Evolutionary conservation across 176 grass and related monocot species (phyloP), one percentile per base, ranked within the genome.

Genomic region (Avena eriantha): DNA sequence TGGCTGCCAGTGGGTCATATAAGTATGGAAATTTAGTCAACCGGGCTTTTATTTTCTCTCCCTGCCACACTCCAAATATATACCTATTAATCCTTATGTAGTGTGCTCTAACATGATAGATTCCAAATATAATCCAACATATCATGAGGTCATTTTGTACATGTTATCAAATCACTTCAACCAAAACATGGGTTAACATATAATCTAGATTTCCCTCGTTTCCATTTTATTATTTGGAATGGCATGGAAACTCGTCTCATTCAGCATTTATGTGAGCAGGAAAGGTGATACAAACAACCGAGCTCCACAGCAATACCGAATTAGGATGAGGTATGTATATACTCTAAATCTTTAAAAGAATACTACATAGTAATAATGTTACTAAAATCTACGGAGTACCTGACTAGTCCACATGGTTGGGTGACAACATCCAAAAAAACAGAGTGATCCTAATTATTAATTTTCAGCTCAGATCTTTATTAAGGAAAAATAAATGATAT

Each of bases 241-340:
- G 41, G 12, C 73, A 53, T 19, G 3, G 10, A 33, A 53, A 53
- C 48, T 10, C 16, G 16, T 10, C 73, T 76, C 21, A 76, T 47
- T 54, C 15, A 33, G 0, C 17, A 34, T 54, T 76, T 76, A 2
- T 10, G 8, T 76, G 26, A 34, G 4, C 48, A 76, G 73, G 73
- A 24, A 7, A 49, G 43, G 43, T 5, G 71, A 16, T 74, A 26
- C 71, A 74, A 49, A 49, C 45, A 74, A 74, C 0, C 71, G n/a
- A 74, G 5, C 43, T 74, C 2, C 5, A 48, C 6, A 24, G 3
- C 2, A 17, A 8, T 74, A 49, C 71, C n/a, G 45, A 7, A 74
- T 74, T 17, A 74, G 71, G 22, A 49, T 74, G 71, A 74, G 71
- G 71, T 74, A 74, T 74, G 71, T 26, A 49, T 11, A 47, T 49